These are phyloP conservation scores for Ilyonectria destructans DNA, from an alignment of 2,329 filamentous ascomycete genomes.

Conservation along the genomic window DNA sequence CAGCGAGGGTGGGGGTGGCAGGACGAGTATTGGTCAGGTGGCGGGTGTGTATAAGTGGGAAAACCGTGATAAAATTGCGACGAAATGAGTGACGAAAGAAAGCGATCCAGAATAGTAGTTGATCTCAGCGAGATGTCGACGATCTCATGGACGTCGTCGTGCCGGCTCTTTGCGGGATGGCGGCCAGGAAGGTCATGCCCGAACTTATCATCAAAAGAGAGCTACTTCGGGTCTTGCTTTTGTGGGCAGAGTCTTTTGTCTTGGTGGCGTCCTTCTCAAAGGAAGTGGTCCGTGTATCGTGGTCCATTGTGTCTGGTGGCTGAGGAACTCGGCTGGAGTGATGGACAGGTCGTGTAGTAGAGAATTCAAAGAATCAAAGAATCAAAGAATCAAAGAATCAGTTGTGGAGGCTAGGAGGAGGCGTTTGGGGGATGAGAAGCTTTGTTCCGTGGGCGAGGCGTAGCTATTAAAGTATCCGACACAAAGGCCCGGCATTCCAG, in stretches of 20 bases:
- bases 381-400: conserved; percentile 11
- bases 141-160: conserved; percentile 45
- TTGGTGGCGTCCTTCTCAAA: conserved; percentile 48
- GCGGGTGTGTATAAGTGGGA: conserved; percentile 13
- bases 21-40: conserved; percentile 11
- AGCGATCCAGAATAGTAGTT: conserved; percentile 15
- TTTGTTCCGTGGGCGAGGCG: conserved; percentile 41
- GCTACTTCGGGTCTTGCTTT: conserved; percentile 45
- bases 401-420: conserved; percentile 12
- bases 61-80: conserved; percentile 23
- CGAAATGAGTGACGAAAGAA: conserved; percentile 40
- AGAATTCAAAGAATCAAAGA: conserved; percentile 1
- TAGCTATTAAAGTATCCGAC: conserved; percentile 43
- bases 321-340: conserved; percentile 1
- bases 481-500: conserved; percentile 38
- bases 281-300: conserved; percentile 43
- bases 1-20: conserved; percentile 3
- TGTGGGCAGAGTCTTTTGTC: conserved; percentile 45
- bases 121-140: conserved; percentile 48
- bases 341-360: conserved; percentile 12
- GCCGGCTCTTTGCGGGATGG: conserved; percentile 44
- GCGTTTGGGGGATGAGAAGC: conserved; percentile 18
- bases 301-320: conserved; percentile 40
- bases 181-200: conserved; percentile 49
- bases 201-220: conserved; percentile 50